A percentile compares a stretch with the other conserved stretches of the same genome.
phyloP scores from a whole-genome alignment of 2,329 filamentous ascomycete species.

The Aspergillus amoenus region DNA sequence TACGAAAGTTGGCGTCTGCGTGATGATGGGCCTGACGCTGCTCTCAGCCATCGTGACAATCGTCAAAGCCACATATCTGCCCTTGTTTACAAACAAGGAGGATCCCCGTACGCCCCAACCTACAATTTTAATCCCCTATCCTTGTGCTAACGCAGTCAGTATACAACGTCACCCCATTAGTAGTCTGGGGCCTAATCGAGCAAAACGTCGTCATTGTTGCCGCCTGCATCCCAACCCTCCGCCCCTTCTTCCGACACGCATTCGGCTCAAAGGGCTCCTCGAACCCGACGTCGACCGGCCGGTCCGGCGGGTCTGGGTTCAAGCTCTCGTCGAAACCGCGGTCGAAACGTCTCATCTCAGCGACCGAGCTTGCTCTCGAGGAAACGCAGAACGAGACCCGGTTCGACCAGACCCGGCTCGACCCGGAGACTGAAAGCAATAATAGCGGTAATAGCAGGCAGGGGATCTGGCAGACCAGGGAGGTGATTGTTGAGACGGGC shows the following conservation, averaged over 20 bases:
- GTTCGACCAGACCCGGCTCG: background rate
- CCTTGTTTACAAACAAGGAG: constrained; percentile 21
- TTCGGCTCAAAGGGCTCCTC: constrained; percentile 12
- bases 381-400: background rate
- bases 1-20: constrained; percentile 24
- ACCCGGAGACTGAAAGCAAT: background rate
- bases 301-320: constrained; percentile 2
- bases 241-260: constrained; percentile 25
- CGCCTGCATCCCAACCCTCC: constrained; percentile 28
- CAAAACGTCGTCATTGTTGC: constrained; percentile 32
- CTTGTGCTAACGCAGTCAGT: constrained; percentile 1
- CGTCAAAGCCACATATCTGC: constrained; percentile 28
- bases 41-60: constrained; percentile 28
- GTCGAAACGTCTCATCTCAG: constrained; percentile 1
- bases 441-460: constrained; percentile 2
- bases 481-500: constrained; percentile 6
- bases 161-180: constrained; percentile 18
- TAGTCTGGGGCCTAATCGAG: constrained; percentile 26
- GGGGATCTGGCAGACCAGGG: constrained; percentile 14
- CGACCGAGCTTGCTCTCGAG: constrained; percentile 11
- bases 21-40: constrained; percentile 30
- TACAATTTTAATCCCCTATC: background rate
- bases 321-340: constrained; percentile 6
- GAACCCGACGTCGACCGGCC: background rate
- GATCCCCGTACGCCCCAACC: constrained; percentile 24